Evolutionary conservation across 2,329 filamentous ascomycete genomes (phyloP).

Genomic region (Diaporthe destruens): DNA sequence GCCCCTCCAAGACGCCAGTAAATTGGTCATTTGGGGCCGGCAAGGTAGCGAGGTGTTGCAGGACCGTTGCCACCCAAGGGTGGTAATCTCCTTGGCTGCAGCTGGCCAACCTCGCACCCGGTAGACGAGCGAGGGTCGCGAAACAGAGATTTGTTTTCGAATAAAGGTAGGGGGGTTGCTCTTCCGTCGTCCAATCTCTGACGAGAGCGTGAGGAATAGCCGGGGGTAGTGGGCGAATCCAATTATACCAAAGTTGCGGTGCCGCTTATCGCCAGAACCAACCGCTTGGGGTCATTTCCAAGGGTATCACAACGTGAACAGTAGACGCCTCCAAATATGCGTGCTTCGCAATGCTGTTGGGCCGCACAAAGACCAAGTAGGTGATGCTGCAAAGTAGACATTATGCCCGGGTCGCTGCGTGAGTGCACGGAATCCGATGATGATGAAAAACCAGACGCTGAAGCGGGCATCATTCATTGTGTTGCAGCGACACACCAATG

Average conservation of each 20-base stretch:
- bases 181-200: not conserved
- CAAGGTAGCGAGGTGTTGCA: not conserved
- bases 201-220: slow-evolving; percentile 1
- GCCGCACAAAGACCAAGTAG: slow-evolving; percentile 34
- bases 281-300: slow-evolving; percentile 17
- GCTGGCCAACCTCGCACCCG: not conserved
- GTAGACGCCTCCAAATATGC: slow-evolving; percentile 37
- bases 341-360: slow-evolving; percentile 40
- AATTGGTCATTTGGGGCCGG: not conserved
- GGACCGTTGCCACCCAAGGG: not conserved
- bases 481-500: slow-evolving; percentile 93
- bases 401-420: slow-evolving; percentile 37
- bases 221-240: not conserved
- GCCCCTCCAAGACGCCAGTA: not conserved
- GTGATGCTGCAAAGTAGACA: slow-evolving; percentile 40
- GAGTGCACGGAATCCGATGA: slow-evolving; percentile 13
- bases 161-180: not conserved
- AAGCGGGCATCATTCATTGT: slow-evolving; percentile 54
- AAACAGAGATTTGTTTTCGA: not conserved
- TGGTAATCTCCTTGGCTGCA: not conserved
- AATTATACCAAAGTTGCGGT: slow-evolving; percentile 10
- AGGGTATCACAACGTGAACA: slow-evolving; percentile 38
- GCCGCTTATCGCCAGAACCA: slow-evolving; percentile 5
- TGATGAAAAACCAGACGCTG: slow-evolving; percentile 35
- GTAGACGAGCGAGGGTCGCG: not conserved